Evolutionary conservation across 148 eudicot species (phyloP), one percentile per base, ranked within the genome.

Genomic region (Nyssa sinensis): DNA sequence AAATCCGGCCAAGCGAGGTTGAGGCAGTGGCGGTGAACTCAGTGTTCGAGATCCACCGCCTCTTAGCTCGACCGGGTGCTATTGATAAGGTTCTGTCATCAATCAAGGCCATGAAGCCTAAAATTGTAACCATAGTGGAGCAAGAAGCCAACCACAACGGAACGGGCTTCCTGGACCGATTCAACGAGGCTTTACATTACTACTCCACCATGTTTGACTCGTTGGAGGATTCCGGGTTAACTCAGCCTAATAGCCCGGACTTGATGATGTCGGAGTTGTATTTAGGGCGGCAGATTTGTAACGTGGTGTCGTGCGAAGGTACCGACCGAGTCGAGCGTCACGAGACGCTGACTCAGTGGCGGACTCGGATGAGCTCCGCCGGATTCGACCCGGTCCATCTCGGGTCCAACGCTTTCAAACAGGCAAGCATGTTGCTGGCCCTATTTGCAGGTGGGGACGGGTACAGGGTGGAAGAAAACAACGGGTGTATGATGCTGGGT

Each of bases 161-260:
- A 0, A 60, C 71, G n/a, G 84, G 71, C 14, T 95, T 95, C 66
- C 3, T 86, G 9, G 94, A 94, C 74, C 78, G 98, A 79, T 94
- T 94, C 68, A 90, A 87, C 61, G 97, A 92, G 70, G 84, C 97
- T 0, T 41, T 94, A 21, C 91, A 90, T 71, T 94, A 94, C 25
- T 94, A 92, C 69, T 94, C 98, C 8, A 88, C 96, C 12, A 78
- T 94, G 88, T 94, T 94, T 23, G 98, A 94, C 71, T 94, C 98
- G 64, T 69, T 94, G 6, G 96, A 94, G 78, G 82, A 86, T 58
- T 81, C 88, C 39, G 91, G 81, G 79, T 69, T 77, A 81, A 64
- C 78, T 73, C 85, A 64, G 73, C 61, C 73, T 17, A 71, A 65
- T 35, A 65, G 67, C 62, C 85, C 87, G 39, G 94, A 92, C 69